These are phyloP conservation scores for Xylaria telfairii DNA, from an alignment of 495 filamentous ascomycete species.

Conservation along the genomic window DNA sequence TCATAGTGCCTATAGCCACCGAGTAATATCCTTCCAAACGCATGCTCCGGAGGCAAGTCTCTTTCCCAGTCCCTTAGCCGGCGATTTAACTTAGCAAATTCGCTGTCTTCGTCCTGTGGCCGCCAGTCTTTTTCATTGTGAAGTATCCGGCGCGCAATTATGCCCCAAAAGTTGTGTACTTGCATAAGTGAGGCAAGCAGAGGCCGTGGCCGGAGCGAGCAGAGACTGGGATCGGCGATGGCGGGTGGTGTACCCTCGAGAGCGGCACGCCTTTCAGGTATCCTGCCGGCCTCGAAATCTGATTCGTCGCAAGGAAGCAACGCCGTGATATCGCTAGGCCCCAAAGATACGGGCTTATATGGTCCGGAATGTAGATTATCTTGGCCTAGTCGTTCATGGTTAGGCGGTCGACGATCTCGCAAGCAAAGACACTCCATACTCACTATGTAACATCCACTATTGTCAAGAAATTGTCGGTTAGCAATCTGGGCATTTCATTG, in stretches of 20 bases:
- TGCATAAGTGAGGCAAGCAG: constrained; percentile 59
- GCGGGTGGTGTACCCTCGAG: constrained; percentile 57
- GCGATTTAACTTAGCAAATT: constrained; percentile 47
- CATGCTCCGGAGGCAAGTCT: constrained; percentile 50
- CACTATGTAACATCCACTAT: constrained; percentile 59
- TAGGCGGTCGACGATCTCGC: constrained; percentile 1
- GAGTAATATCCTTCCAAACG: constrained; percentile 50
- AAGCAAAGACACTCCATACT: neutral
- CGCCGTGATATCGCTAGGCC: constrained; percentile 55
- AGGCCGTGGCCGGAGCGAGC: constrained; percentile 46
- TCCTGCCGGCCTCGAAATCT: constrained; percentile 50
- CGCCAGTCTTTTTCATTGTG: constrained; percentile 42
- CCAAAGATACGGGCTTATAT: constrained; percentile 52
- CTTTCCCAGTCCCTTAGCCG: constrained; percentile 51
- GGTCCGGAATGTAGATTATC: constrained; percentile 58
- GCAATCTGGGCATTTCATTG: neutral
- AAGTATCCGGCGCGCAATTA: constrained; percentile 52
- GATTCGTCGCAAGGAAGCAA: constrained; percentile 55
- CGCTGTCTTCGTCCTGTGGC: constrained; percentile 50
- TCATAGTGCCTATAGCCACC: constrained; percentile 50
- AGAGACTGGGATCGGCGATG: constrained; percentile 48
- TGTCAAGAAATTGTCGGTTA: constrained; percentile 2
- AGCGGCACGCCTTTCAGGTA: constrained; percentile 54
- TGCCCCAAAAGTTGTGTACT: constrained; percentile 56
- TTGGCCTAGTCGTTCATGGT: constrained; percentile 40